A percentile compares a stretch with the other conserved stretches of the same genome.
phyloP scores from a whole-genome alignment of 2,329 filamentous ascomycete genomes.

The Xylariales sp. region DNA sequence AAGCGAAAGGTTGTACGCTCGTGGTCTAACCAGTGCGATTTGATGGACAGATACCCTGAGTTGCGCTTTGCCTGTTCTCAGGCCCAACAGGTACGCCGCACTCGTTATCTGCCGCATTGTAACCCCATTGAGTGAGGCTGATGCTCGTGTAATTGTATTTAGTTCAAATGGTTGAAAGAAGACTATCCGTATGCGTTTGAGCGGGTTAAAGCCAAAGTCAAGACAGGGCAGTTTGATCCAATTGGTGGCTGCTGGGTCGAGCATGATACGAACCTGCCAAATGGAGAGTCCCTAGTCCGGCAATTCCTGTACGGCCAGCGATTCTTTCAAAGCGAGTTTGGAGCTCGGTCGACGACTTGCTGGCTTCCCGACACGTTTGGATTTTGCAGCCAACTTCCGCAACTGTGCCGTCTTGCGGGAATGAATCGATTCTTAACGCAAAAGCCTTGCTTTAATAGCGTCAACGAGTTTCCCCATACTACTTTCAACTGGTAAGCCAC shows the following conservation, averaged over 20 bases:
- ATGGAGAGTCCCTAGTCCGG: conserved; percentile 86
- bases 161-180: conserved; percentile 95
- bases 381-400: conserved; percentile 91
- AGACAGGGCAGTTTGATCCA: conserved; percentile 85
- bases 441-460: conserved; percentile 99
- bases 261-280: conserved; percentile 96
- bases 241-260: conserved; percentile 99
- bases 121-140: too few relatives aligned
- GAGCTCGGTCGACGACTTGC: conserved; percentile 82
- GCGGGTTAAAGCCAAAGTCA: conserved; percentile 86
- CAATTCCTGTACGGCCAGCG: conserved; percentile 96
- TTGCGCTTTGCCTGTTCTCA: conserved; percentile 89
- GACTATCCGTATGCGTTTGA: conserved; percentile 86
- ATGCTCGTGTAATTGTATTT: too few relatives aligned
- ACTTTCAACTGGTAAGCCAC: conserved; percentile 99
- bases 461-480: conserved; percentile 97
- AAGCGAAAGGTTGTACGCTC: conserved; percentile 94
- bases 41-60: conserved; percentile 94
- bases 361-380: conserved; percentile 99
- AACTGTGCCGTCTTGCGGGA: conserved; percentile 87
- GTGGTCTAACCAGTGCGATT: conserved; percentile 93
- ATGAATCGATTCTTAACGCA: conserved; percentile 98
- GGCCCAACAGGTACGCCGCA: too few relatives aligned
- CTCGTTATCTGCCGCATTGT: too few relatives aligned
- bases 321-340: conserved; percentile 91